A percentile compares a stretch with the other conserved stretches of the same genome.
phyloP scores from a whole-genome alignment of 164 flowering plant genomes.

The Chimonanthus praecox region DNA sequence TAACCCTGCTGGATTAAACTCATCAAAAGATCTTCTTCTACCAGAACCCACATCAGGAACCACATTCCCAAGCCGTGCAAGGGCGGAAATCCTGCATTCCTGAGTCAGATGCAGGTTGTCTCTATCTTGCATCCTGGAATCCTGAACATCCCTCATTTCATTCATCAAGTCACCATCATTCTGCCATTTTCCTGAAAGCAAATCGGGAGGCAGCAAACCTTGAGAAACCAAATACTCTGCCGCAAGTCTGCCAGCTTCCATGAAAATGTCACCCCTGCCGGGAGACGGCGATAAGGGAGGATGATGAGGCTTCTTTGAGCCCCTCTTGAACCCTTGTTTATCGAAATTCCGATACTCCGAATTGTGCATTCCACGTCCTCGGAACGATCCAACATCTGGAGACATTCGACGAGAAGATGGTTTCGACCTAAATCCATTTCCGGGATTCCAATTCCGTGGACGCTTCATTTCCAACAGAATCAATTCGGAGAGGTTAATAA shows the following conservation, averaged over 20 bases:
- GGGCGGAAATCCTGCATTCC: conserved; percentile 51
- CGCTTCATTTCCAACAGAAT: conserved; percentile 29
- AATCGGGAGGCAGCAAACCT: conserved; percentile 60
- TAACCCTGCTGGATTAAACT: conserved; percentile 23
- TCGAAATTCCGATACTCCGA: conserved; percentile 42
- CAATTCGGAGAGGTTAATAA: neutral
- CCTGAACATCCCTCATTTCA: conserved; percentile 23
- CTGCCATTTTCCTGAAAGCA: conserved; percentile 45
- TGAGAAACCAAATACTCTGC: conserved; percentile 83
- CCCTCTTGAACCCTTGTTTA: conserved; percentile 43
- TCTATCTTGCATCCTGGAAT: conserved; percentile 37
- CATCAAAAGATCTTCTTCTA: conserved; percentile 44
- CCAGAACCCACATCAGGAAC: conserved; percentile 37
- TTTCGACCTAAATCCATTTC: conserved; percentile 56
- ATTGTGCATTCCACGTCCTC: conserved; percentile 23
- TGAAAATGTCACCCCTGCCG: conserved; percentile 44
- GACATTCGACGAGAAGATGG: conserved; percentile 7
- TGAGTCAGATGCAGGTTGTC: conserved; percentile 24
- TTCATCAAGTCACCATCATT: conserved; percentile 24
- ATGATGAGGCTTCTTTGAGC: conserved; percentile 25
- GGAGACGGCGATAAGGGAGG: conserved; percentile 21
- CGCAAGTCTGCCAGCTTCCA: conserved; percentile 95
- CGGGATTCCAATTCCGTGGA: conserved; percentile 54
- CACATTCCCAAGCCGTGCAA: conserved; percentile 43
- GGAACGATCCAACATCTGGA: neutral